Conservation (phyloP, 139 green algal genomes). For the Chlamydomonas schloesseri region DNA sequence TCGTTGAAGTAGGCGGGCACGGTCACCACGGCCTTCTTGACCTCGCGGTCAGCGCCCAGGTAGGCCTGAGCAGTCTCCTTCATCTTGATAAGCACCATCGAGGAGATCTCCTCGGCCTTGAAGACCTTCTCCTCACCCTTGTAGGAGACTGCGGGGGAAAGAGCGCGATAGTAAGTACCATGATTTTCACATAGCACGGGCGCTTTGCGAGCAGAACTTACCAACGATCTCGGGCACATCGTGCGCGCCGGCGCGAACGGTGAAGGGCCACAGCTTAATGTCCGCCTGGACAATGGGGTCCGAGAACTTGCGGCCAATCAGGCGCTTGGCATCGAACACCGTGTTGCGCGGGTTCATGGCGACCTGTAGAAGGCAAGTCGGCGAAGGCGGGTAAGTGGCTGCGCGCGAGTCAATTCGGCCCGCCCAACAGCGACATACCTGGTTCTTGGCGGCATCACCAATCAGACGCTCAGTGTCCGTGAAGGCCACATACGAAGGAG, state of each 20-base stretch:
- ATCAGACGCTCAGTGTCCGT: conserved; percentile 98
- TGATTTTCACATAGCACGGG: not conserved
- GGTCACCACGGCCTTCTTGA: conserved; percentile 97
- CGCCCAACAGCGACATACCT: conserved; percentile 68
- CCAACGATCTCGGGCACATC: conserved; percentile 53
- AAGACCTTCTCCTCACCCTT: conserved; percentile 96
- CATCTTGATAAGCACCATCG: conserved; percentile 99
- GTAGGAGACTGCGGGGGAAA: conserved; percentile 85
- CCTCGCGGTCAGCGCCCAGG: conserved; percentile 77
- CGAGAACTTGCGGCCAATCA: conserved; percentile 90
- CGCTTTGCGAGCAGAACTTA: not conserved
- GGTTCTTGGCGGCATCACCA: conserved; percentile 97
- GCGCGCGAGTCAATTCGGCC: not conserved
- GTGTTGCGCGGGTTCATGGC: conserved; percentile 80
- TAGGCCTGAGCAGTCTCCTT: conserved; percentile 89
- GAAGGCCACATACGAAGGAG: conserved; percentile 97
- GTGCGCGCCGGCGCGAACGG: conserved; percentile 37
- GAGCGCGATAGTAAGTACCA: too few relatives aligned
- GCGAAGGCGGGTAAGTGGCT: too few relatives aligned
- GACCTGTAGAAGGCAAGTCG: conserved; percentile 8
- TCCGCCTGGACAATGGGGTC: conserved; percentile 87
- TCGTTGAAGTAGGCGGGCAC: conserved; percentile 99
- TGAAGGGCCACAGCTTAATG: conserved; percentile 95
- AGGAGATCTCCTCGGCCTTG: conserved; percentile 94
- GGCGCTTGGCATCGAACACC: conserved; percentile 98